These are phyloP conservation scores for Elongisporangium anandrum DNA, from an alignment of 352 stramenopile genomes.

Conservation along the genomic window DNA sequence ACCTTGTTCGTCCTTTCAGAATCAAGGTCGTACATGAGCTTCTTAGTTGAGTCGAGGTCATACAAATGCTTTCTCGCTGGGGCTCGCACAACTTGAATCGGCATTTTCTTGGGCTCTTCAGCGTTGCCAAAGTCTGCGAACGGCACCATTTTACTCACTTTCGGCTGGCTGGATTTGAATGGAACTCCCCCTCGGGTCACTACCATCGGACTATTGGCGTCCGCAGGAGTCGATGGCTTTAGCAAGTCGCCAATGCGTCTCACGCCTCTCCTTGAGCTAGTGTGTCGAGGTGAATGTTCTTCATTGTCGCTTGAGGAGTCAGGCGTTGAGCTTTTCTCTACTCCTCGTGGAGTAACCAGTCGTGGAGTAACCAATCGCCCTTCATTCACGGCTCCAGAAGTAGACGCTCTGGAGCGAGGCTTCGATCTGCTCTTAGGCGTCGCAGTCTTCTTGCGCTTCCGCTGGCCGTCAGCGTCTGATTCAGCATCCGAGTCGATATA, in stretches of 20 bases:
- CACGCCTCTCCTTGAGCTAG: background rate
- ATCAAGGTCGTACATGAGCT: background rate
- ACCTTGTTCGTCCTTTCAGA: background rate
- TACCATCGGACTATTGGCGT: background rate
- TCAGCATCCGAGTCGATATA: conserved; percentile 4
- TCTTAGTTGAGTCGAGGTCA: background rate
- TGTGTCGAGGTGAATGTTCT: background rate
- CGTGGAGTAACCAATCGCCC: background rate
- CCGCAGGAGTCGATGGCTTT: background rate
- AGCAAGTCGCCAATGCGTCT: background rate
- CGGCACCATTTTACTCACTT: conserved; percentile 1
- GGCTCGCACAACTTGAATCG: background rate
- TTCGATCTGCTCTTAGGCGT: background rate
- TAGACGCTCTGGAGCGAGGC: background rate
- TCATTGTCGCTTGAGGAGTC: background rate
- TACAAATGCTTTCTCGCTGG: background rate
- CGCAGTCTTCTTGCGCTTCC: background rate
- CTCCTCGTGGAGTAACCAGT: background rate
- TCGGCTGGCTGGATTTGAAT: background rate
- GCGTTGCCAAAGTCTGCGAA: conserved; percentile 1
- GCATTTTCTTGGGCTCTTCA: background rate
- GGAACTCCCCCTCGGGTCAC: background rate
- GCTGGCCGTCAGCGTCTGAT: conserved; percentile 3
- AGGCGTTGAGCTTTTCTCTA: background rate
- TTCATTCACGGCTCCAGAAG: background rate